phyloP scores from a whole-genome alignment of 441 rosid species.

The Isatis lusitanica region DNA sequence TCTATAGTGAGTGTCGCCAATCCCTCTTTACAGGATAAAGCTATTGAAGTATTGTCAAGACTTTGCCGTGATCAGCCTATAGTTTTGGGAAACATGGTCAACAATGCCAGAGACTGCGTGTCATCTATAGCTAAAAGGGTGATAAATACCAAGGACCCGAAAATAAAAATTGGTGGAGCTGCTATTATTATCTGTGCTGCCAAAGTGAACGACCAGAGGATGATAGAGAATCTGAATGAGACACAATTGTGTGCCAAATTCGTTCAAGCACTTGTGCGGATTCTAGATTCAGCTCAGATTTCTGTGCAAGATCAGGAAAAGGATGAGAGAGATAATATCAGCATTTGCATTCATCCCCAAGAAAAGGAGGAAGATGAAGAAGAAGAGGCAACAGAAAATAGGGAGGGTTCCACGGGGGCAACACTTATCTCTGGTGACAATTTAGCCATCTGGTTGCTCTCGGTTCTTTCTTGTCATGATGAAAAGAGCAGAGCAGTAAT shows the following conservation, averaged over 20 bases:
- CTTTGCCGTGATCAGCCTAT: slow-evolving; percentile 85
- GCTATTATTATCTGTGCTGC: slow-evolving; percentile 97
- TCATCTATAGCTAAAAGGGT: slow-evolving; percentile 77
- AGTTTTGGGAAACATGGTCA: slow-evolving; percentile 79
- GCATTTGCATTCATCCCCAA: slow-evolving; percentile 63
- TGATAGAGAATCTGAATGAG: slow-evolving; percentile 87
- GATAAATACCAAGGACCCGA: slow-evolving; percentile 55
- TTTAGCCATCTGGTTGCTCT: slow-evolving; percentile 90
- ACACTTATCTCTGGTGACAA: slow-evolving; percentile 67
- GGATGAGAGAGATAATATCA: slow-evolving; percentile 54
- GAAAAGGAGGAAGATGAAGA: slow-evolving; percentile 62
- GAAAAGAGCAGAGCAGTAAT: slow-evolving; percentile 77
- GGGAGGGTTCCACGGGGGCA: slow-evolving; percentile 49
- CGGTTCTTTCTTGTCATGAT: slow-evolving; percentile 94
- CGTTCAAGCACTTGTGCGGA: slow-evolving; percentile 78
- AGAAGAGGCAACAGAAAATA: slow-evolving; percentile 59
- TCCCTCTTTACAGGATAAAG: slow-evolving; percentile 92
- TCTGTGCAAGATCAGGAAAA: slow-evolving; percentile 51
- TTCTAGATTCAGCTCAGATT: slow-evolving; percentile 58
- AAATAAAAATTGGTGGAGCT: slow-evolving; percentile 94
- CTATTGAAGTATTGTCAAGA: slow-evolving; percentile 85
- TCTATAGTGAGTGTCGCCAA: slow-evolving; percentile 79
- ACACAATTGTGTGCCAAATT: slow-evolving; percentile 65
- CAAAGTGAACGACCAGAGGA: slow-evolving; percentile 76
- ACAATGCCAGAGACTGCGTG: slow-evolving; percentile 64